Conservation (phyloP, 2,329 filamentous ascomycete species). For the Lasiodiplodia theobromae region DNA sequence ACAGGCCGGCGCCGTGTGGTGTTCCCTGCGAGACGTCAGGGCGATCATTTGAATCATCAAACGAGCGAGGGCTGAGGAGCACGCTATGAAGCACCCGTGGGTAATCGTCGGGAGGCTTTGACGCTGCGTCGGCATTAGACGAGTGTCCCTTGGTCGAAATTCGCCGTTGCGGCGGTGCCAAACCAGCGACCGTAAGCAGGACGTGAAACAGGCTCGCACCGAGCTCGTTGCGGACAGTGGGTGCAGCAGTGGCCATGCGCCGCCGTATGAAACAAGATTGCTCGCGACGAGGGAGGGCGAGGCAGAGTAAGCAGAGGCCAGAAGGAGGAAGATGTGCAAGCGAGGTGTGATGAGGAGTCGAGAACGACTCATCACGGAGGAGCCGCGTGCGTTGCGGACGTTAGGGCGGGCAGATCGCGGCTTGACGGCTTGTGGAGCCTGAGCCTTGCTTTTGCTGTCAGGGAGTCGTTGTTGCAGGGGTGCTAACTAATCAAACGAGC, state of each 20-base stretch:
- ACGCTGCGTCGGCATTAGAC: neutral
- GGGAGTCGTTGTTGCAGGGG: neutral
- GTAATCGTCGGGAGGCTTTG: no score
- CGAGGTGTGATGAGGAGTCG: neutral
- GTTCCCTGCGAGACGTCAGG: neutral
- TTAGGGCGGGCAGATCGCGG: neutral
- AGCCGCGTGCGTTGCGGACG: neutral
- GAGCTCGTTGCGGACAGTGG: neutral
- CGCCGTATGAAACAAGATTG: conserved; percentile 12
- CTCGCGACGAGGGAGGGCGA: neutral
- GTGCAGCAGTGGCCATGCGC: neutral
- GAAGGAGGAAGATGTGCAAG: neutral
- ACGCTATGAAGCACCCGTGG: neutral
- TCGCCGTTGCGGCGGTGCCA: neutral
- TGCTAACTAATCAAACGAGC: neutral
- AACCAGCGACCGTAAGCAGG: neutral
- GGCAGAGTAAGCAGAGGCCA: neutral
- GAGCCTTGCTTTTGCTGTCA: neutral
- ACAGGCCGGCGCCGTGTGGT: neutral
- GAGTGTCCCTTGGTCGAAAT: neutral
- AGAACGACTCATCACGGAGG: neutral
- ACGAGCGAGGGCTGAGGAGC: neutral
- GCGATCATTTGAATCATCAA: conserved; percentile 7
- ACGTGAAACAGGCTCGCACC: neutral
- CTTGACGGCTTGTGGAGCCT: neutral